Evolutionary conservation across 2,329 filamentous ascomycete genomes (phyloP), one percentile per base, ranked within the genome.

Genomic region (Botrytis porri): DNA sequence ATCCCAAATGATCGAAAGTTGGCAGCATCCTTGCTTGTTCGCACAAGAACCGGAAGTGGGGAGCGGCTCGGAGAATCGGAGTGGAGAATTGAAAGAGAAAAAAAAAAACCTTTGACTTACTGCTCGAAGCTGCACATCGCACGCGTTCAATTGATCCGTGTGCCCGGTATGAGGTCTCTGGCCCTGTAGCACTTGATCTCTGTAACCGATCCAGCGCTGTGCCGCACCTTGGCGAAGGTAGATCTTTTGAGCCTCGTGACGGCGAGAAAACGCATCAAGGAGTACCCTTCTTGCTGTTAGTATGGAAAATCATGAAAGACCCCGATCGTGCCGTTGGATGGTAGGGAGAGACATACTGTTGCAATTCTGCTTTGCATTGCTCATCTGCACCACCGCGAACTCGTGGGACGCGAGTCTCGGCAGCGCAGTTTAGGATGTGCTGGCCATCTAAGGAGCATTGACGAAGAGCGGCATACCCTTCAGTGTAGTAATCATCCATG

Each of bases 181-280:
- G 65, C 87, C 87, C 77, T 86, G 84, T 59, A 91, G 82, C 72
- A 90, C 83, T 59, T 83, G 80, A 54, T 86, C 84, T 73, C 89
- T 84, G 79, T 84, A 85, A 74, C 86, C 83, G 73, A 90, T 80
- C 88, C 89, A 91, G 77, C 85, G 82, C 80, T 89, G 87, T 51
- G 87, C 88, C 41, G 88, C 88, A 39, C 83, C 83, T 79, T 91
- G 89, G 48, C 88, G 85, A 73, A 89, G 83, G 76, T 88, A 89
- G 76, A 91, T 91, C 83, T 90, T 91, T 76, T 89, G 88, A 41
- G 83, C 88, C 78, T 90, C 87, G 80, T 91, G 89, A 69, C 89
- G 84, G 77, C 89, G 85, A 14, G 88, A 84, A 77, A 86, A 89
- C 35, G 88, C 87, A 77, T 91, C 89, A 59, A 91, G 83, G 66